phyloP scores from a whole-genome alignment of 805 yeast species.

The Candida oleophila region DNA sequence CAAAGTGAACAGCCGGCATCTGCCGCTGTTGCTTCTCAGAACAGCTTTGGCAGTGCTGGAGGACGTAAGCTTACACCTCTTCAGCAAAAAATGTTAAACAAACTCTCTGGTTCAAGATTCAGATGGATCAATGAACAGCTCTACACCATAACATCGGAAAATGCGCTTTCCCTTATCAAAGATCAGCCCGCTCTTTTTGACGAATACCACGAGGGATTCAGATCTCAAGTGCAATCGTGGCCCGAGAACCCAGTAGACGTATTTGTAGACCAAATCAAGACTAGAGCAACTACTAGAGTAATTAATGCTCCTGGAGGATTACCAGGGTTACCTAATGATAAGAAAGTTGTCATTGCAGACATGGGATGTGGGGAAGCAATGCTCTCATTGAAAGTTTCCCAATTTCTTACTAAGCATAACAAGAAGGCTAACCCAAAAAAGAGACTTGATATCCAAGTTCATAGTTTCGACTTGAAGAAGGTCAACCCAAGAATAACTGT shows the following conservation, averaged over 20 bases:
- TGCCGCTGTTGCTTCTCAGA: slow-evolving; percentile 7
- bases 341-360: slow-evolving; percentile 82
- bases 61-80: slow-evolving; percentile 65
- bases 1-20: background rate
- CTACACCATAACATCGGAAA: slow-evolving; percentile 80
- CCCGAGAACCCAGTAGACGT: slow-evolving; percentile 98
- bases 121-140: slow-evolving; percentile 98
- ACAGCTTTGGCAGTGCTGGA: background rate
- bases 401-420: slow-evolving; percentile 40
- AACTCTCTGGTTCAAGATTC: slow-evolving; percentile 90
- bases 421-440: slow-evolving; percentile 31
- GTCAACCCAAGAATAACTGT: slow-evolving; percentile 90
- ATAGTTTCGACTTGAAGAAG: slow-evolving; percentile 87
- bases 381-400: slow-evolving; percentile 64
- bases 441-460: slow-evolving; percentile 57
- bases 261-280: slow-evolving; percentile 69
- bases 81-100: slow-evolving; percentile 94
- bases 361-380: slow-evolving; percentile 99
- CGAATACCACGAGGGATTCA: slow-evolving; percentile 93
- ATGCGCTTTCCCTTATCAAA: slow-evolving; percentile 69
- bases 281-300: slow-evolving; percentile 54
- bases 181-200: slow-evolving; percentile 87
- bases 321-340: slow-evolving; percentile 61
- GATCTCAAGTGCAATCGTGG: slow-evolving; percentile 95
- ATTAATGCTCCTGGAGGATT: slow-evolving; percentile 95